Evolutionary conservation across 208 protist genomes (phyloP), one percentile per base, ranked within the genome.

Genomic region (Trypanosoma boissoni): DNA sequence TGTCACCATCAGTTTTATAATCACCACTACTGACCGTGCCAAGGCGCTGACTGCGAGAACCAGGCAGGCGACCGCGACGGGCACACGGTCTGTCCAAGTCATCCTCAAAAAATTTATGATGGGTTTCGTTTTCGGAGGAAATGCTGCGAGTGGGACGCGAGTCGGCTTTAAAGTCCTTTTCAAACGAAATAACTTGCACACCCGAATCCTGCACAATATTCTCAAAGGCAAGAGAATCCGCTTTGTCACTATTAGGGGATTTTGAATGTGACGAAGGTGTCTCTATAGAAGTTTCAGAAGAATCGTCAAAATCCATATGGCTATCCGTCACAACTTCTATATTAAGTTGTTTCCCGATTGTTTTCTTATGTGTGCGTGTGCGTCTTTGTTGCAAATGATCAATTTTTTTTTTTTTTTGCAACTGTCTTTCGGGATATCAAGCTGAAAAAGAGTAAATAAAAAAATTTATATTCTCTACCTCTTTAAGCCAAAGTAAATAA

Each of bases 231-330:
- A 49, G 16, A 21, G 56, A 31, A 41, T 50, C 23, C 6, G 37
- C 12, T 6, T 12, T 39, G 8, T 39, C 34, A 6, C 34, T 12
- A 12, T 6, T 16, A 12, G 34, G 12, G 34, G 34, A 39, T 6
- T 12, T 6, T 12, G 34, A 39, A 12, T 39, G 34, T 12, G 34
- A 12, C 34, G 34, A 39, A 12, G 34, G 12, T 6, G 6, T 10
- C 50, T 56, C n/a, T 14, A 50, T 14, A 36, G 9, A n/a, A 8
- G 18, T 18, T 5, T 56, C 50, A 10, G 50, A 44, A 23, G 50
- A 56, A 56, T 56, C 50, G 37, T 56, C 50, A 31, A 56, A 56
- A 12, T 56, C 27, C 50, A 56, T 56, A 41, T 27, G 42, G 3
- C 44, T 41, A 1, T 58, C 44, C 1, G 18, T 24, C 29, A 59